phyloP scores from a whole-genome alignment of 805 yeast genomes.

The Metschnikowia amazonensis region DNA sequence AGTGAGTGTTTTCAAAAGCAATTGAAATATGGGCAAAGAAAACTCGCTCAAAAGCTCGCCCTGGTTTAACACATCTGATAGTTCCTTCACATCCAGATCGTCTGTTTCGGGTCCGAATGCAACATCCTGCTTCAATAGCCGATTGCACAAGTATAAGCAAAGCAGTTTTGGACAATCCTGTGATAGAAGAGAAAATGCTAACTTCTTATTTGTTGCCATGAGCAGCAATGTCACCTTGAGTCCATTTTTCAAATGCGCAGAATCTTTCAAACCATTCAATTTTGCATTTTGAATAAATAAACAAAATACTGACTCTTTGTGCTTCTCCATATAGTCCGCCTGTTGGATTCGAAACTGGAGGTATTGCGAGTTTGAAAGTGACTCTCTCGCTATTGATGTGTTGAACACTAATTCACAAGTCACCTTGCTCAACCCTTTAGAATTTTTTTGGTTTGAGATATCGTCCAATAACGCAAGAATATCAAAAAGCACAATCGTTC shows the following conservation, averaged over 20 bases:
- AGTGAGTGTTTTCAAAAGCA: conserved; percentile 31
- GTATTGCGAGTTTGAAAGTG: conserved; percentile 13
- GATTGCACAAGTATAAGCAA: conserved; percentile 42
- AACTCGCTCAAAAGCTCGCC: conserved; percentile 26
- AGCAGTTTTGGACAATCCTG: conserved; percentile 26
- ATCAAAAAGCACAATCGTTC: conserved; percentile 17
- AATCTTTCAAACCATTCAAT: neutral
- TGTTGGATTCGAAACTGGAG: conserved; percentile 16
- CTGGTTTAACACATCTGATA: neutral
- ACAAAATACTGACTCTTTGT: conserved; percentile 13
- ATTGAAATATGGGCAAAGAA: conserved; percentile 41
- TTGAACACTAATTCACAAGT: conserved; percentile 7
- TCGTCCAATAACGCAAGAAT: conserved; percentile 14
- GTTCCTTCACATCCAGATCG: neutral
- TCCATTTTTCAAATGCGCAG: neutral
- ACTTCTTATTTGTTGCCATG: conserved; percentile 4
- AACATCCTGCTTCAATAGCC: conserved; percentile 25
- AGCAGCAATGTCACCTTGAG: conserved; percentile 2
- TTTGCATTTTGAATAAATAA: conserved; percentile 15
- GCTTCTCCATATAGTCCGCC: conserved; percentile 12
- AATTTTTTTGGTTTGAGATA: neutral
- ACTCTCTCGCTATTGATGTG: neutral
- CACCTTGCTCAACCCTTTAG: neutral
- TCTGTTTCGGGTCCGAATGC: neutral
- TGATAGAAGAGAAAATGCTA: conserved; percentile 6